phyloP scores from a whole-genome alignment of 768 basidiomycete genomes.

The Chalciporus sphaerocephalus region DNA sequence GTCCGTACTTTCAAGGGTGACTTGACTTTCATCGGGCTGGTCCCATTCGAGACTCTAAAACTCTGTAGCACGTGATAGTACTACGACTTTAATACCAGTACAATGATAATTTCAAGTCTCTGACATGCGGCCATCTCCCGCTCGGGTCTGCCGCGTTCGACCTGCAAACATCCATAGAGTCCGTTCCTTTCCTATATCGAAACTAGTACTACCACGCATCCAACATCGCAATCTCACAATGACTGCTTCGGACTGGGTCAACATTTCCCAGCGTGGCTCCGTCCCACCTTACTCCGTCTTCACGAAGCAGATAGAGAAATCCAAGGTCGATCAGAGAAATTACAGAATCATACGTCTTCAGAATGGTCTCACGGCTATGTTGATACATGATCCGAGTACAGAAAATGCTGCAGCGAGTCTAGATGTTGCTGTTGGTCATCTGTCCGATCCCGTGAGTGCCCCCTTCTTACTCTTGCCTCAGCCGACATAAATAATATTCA shows the following conservation, averaged over 20 bases:
- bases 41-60: too few relatives aligned
- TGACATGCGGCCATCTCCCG: background rate
- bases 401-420: conserved; percentile 95
- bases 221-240: conserved; percentile 21
- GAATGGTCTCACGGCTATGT: conserved; percentile 83
- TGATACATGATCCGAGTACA: conserved; percentile 79
- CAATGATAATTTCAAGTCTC: too few relatives aligned
- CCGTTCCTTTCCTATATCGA: background rate
- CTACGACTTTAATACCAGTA: too few relatives aligned
- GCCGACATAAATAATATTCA: background rate
- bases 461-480: background rate
- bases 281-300: conserved; percentile 52
- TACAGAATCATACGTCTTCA: conserved; percentile 80
- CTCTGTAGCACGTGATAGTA: too few relatives aligned
- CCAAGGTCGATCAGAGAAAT: conserved; percentile 71
- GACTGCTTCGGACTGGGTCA: conserved; percentile 21
- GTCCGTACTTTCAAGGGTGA: too few relatives aligned
- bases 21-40: too few relatives aligned
- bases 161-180: conserved; percentile 8
- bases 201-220: background rate
- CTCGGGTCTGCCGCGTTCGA: background rate
- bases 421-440: conserved; percentile 91
- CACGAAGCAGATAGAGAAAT: conserved; percentile 59
- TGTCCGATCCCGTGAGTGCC: conserved; percentile 79
- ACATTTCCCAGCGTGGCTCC: conserved; percentile 8